Conservation (phyloP, 108 stramenopile genomes). For the Fistulifera solaris region DNA sequence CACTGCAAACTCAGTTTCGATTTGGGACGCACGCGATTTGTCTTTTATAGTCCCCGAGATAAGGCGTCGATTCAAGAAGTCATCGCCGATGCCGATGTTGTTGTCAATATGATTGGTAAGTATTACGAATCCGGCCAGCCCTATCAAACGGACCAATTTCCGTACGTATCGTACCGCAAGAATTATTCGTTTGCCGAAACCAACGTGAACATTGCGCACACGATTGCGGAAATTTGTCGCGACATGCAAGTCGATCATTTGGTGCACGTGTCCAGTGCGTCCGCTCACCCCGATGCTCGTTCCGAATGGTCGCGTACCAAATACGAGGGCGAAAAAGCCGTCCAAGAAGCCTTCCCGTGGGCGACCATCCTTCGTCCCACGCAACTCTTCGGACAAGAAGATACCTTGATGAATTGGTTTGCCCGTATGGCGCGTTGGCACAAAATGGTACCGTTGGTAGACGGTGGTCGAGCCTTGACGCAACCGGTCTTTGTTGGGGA, state of each 20-base stretch:
- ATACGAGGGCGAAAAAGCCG: conserved; percentile 85
- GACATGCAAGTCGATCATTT: conserved; percentile 88
- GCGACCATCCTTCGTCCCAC: conserved; percentile 91
- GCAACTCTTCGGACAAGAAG: conserved; percentile 91
- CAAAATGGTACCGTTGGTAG: conserved; percentile 69
- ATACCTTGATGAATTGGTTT: conserved; percentile 86
- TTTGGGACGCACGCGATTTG: conserved; percentile 78
- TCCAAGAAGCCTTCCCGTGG: conserved; percentile 81
- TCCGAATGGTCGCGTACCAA: conserved; percentile 91
- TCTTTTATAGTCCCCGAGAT: conserved; percentile 81
- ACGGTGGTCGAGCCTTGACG: conserved; percentile 75
- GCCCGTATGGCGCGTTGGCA: conserved; percentile 59
- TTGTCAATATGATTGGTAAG: conserved; percentile 94
- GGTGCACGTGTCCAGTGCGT: conserved; percentile 87
- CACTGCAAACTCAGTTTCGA: conserved; percentile 89
- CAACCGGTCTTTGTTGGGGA: conserved; percentile 93
- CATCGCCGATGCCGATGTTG: conserved; percentile 86
- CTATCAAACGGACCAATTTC: conserved; percentile 61
- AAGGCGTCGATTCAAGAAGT: conserved; percentile 79
- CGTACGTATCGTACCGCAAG: conserved; percentile 55
- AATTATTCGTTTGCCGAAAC: conserved; percentile 83
- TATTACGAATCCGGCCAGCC: conserved; percentile 82
- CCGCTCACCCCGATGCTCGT: conserved; percentile 53
- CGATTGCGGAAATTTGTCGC: conserved; percentile 79
- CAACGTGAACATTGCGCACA: conserved; percentile 81